A percentile compares a stretch with the other conserved stretches of the same genome.
Evolutionary conservation across 805 yeast genomes (phyloP).

Genomic region (Lipomyces yamadae): DNA sequence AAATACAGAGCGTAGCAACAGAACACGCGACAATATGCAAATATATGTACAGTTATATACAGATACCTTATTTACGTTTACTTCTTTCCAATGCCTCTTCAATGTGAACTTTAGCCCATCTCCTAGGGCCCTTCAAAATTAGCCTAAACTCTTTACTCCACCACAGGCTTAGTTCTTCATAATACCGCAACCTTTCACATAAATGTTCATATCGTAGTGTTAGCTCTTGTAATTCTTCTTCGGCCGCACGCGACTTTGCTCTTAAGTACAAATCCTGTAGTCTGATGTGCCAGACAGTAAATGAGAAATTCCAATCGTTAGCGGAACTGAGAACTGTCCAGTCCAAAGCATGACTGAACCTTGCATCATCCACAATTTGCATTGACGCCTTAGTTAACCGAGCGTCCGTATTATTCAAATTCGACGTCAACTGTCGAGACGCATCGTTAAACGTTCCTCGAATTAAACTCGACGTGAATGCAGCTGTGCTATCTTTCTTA

Average conservation of each 20-base stretch:
- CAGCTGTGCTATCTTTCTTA: not conserved
- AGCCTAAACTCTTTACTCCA: not conserved
- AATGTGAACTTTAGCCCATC: constrained; percentile 1
- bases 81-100: not conserved
- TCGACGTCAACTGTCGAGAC: not conserved
- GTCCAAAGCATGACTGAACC: not conserved
- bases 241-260: not conserved
- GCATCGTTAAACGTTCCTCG: not conserved
- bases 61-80: not conserved
- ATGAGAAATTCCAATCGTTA: not conserved
- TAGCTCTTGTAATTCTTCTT: not conserved
- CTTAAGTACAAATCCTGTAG: not conserved
- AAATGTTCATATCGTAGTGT: not conserved
- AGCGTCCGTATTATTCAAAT: not conserved
- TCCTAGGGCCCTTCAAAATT: not conserved
- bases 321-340: not conserved
- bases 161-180: not conserved
- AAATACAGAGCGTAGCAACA: not conserved
- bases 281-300: not conserved
- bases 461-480: not conserved
- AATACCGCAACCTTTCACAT: not conserved
- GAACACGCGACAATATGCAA: not conserved
- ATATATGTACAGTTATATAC: constrained; percentile 2
- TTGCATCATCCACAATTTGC: constrained; percentile 1
- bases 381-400: not conserved